These are phyloP conservation scores for Trichosporon sp. DNA, from an alignment of 1,284 basidiomycete genomes.

Conservation along the genomic window DNA sequence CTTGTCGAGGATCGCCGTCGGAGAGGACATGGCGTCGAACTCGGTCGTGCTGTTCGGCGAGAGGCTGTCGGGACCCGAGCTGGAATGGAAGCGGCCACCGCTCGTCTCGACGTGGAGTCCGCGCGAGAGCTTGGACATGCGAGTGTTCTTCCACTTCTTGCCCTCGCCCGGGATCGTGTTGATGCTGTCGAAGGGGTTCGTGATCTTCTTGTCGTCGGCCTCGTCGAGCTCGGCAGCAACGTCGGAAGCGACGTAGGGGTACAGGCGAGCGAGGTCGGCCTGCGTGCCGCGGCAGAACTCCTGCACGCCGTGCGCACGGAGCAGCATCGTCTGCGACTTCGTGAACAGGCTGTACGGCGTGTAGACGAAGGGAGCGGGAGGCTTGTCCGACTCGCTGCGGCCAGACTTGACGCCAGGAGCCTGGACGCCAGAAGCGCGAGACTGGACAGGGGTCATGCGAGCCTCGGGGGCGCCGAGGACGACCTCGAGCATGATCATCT, in stretches of 20 bases:
- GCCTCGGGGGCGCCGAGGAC: constrained; percentile 57
- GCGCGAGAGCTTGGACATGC: constrained; percentile 32
- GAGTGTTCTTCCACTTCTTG: constrained; percentile 33
- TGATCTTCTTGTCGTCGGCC: constrained; percentile 37
- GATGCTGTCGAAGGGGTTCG: constrained; percentile 31
- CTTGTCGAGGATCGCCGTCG: constrained; percentile 31
- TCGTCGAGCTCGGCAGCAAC: constrained; percentile 50
- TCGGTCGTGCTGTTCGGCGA: constrained; percentile 28
- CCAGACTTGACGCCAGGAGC: constrained; percentile 46
- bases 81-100: constrained; percentile 17
- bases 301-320: constrained; percentile 54
- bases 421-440: constrained; percentile 50
- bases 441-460: constrained; percentile 49
- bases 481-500: constrained; percentile 59
- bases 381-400: constrained; percentile 54
- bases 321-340: constrained; percentile 59
- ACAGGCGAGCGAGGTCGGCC: constrained; percentile 54
- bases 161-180: constrained; percentile 20
- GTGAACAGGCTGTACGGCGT: constrained; percentile 60
- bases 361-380: constrained; percentile 60
- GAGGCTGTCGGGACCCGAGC: constrained; percentile 5
- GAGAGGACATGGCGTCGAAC: constrained; percentile 29
- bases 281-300: constrained; percentile 54
- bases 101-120: constrained; percentile 34
- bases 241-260: constrained; percentile 50